phyloP scores from a whole-genome alignment of 345 rosid species.

The Punica granatum region DNA sequence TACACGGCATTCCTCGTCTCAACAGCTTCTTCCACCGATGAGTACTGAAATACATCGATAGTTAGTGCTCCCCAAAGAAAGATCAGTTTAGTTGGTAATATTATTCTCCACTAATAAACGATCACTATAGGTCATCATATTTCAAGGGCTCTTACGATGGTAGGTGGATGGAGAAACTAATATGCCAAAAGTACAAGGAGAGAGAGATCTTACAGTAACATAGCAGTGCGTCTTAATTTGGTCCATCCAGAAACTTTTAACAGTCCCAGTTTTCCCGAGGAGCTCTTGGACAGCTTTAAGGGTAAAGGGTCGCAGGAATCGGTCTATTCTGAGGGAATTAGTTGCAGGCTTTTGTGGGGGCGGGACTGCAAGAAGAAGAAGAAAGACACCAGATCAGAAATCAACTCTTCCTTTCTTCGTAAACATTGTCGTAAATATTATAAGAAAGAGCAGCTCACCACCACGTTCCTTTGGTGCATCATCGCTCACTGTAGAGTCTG shows the following conservation, averaged over 20 bases:
- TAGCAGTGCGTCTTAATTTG: slow-evolving; percentile 96
- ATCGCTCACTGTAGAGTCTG: slow-evolving; percentile 56
- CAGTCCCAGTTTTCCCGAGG: slow-evolving; percentile 73
- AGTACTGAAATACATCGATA: slow-evolving; percentile 45
- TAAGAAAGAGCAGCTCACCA: slow-evolving; percentile 42
- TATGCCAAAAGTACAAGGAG: not conserved
- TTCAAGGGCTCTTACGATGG: not conserved
- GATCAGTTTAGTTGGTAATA: not conserved
- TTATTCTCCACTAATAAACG: no score
- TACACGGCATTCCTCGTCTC: slow-evolving; percentile 87
- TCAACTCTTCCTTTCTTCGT: not conserved
- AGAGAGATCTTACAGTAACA: slow-evolving; percentile 54
- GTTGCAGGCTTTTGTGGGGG: slow-evolving; percentile 75
- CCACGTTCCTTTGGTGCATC: slow-evolving; percentile 74
- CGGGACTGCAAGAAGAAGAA: slow-evolving; percentile 48
- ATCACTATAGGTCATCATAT: no score
- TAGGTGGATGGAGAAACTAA: not conserved
- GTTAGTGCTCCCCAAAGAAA: not conserved
- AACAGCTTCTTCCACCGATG: slow-evolving; percentile 75
- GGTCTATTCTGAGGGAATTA: slow-evolving; percentile 77
- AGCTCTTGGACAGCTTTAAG: slow-evolving; percentile 97
- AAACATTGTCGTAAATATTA: slow-evolving; percentile 6
- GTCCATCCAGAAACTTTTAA: slow-evolving; percentile 93
- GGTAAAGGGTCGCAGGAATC: slow-evolving; percentile 90
- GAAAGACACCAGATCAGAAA: not conserved